Percentiles rank a stretch among this genome's conserved stretches.
Conservation (phyloP, 768 basidiomycete genomes). For the Podaxis sp. region DNA sequence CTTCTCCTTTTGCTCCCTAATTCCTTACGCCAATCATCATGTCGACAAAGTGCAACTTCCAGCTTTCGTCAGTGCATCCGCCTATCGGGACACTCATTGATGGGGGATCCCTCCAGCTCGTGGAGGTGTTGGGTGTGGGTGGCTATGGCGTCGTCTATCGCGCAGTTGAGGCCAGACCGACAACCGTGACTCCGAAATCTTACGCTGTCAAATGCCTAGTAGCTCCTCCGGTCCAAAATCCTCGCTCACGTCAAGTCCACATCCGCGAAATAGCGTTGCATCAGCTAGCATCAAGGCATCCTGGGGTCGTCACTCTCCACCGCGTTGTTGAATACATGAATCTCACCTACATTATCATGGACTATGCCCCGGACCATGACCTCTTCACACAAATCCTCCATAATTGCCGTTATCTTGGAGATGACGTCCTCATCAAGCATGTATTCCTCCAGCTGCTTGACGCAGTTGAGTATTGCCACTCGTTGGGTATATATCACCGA, state of each 20-base stretch:
- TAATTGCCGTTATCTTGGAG: slow-evolving; percentile 79
- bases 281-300: slow-evolving; percentile 72
- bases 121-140: slow-evolving; percentile 88
- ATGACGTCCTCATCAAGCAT: slow-evolving; percentile 83
- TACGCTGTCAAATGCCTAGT: slow-evolving; percentile 95
- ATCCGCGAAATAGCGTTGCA: slow-evolving; percentile 90
- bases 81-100: slow-evolving; percentile 84
- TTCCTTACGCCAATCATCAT: slow-evolving; percentile 20
- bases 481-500: slow-evolving; percentile 91
- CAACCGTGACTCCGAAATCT: slow-evolving; percentile 40
- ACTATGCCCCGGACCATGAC: slow-evolving; percentile 91
- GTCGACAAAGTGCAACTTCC: slow-evolving; percentile 32
- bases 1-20: slow-evolving; percentile 16
- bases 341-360: slow-evolving; percentile 91
- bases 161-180: slow-evolving; percentile 62
- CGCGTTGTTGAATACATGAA: slow-evolving; percentile 83
- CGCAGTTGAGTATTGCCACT: slow-evolving; percentile 93
- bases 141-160: slow-evolving; percentile 97
- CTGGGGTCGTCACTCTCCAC: slow-evolving; percentile 88
- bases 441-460: slow-evolving; percentile 95
- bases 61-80: slow-evolving; percentile 45
- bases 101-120: slow-evolving; percentile 79
- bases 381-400: slow-evolving; percentile 93
- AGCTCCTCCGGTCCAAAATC: slow-evolving; percentile 41
- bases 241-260: slow-evolving; percentile 76